Conservation (phyloP, 345 rosid genomes). For the Eutrema heterophyllum region DNA sequence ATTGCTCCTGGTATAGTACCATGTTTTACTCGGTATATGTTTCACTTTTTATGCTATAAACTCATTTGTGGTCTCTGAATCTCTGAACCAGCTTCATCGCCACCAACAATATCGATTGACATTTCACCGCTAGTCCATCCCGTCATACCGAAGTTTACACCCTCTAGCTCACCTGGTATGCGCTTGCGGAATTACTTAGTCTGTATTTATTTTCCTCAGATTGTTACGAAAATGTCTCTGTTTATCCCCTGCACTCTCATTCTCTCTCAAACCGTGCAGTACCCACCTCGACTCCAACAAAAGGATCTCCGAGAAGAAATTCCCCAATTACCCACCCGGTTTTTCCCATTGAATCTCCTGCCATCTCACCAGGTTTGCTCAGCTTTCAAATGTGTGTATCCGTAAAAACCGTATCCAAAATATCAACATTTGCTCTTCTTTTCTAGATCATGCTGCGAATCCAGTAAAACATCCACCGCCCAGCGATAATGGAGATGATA, state of each 20-base stretch:
- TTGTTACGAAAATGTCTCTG: not conserved
- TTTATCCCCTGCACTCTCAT: not conserved
- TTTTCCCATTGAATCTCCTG: slow-evolving; percentile 25
- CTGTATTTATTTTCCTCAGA: not conserved
- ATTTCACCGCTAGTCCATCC: slow-evolving; percentile 38
- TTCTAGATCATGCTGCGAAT: slow-evolving; percentile 40
- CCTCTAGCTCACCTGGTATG: slow-evolving; percentile 49
- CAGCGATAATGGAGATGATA: slow-evolving; percentile 32
- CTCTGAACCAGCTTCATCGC: slow-evolving; percentile 39
- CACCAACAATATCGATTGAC: slow-evolving; percentile 16
- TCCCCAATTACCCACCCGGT: slow-evolving; percentile 15
- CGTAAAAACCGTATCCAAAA: not conserved
- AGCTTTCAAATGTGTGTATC: slow-evolving; percentile 9
- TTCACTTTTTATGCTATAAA: not conserved
- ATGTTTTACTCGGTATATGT: not conserved
- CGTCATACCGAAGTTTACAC: slow-evolving; percentile 37
- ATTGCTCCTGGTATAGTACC: slow-evolving; percentile 29
- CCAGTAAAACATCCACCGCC: slow-evolving; percentile 46
- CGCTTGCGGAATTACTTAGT: not conserved
- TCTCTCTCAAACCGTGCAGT: slow-evolving; percentile 7
- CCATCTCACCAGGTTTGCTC: slow-evolving; percentile 27
- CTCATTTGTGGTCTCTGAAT: slow-evolving; percentile 16
- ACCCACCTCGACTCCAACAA: slow-evolving; percentile 8
- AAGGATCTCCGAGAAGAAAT: slow-evolving; percentile 17
- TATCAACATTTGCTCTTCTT: slow-evolving; percentile 8